Evolutionary conservation across 768 basidiomycete species (phyloP).

Genomic region (Strobilomyces dryophilus): DNA sequence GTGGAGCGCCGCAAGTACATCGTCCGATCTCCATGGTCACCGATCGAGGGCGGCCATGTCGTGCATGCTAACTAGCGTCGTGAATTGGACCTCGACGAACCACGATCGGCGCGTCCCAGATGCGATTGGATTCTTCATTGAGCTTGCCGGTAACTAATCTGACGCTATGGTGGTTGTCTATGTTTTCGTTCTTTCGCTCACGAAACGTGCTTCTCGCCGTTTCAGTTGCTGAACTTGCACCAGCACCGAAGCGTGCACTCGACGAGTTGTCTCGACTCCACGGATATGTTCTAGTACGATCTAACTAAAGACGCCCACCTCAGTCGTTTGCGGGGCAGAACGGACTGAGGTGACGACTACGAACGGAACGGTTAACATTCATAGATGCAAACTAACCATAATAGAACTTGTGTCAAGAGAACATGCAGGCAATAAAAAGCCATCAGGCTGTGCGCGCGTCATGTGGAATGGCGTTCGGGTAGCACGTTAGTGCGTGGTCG

Average conservation of each 20-base stretch:
- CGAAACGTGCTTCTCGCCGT: neutral
- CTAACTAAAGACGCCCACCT: no score
- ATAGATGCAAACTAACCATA: no score
- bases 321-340: no score
- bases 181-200: neutral
- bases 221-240: neutral
- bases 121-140: constrained; percentile 14
- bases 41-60: constrained; percentile 10
- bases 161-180: neutral
- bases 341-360: no score
- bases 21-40: constrained; percentile 13
- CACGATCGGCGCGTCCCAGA: neutral
- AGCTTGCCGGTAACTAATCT: constrained; percentile 1
- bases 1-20: constrained; percentile 13
- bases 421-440: no score
- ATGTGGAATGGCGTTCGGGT: no score
- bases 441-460: no score
- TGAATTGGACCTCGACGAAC: constrained; percentile 9
- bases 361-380: no score
- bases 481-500: no score
- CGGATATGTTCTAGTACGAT: neutral
- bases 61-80: neutral
- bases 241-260: constrained; percentile 5
- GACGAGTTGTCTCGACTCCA: neutral
- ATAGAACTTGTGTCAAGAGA: no score